phyloP scores from a whole-genome alignment of 2,329 filamentous ascomycete species.

The Fusarium oligoseptatum region DNA sequence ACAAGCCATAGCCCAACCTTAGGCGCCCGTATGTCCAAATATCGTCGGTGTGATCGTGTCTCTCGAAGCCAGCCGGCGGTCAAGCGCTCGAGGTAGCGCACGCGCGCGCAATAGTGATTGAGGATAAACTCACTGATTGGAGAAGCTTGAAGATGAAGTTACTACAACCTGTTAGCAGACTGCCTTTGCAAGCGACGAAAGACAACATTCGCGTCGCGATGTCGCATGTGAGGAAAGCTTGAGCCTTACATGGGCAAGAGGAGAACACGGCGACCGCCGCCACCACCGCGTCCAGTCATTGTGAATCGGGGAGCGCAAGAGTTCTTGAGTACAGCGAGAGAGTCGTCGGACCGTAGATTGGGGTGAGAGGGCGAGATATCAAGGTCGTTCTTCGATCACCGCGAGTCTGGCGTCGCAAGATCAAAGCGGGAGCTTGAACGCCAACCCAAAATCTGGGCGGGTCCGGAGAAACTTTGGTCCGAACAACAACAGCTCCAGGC shows the following conservation, averaged over 20 bases:
- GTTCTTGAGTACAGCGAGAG: neutral
- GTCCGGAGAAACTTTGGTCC: conserved; percentile 36
- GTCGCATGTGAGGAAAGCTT: conserved; percentile 20
- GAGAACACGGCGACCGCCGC: conserved; percentile 70
- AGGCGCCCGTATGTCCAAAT: neutral
- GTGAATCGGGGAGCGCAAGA: conserved; percentile 26
- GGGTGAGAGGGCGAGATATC: conserved; percentile 7
- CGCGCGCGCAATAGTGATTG: neutral
- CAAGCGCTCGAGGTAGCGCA: conserved; percentile 12
- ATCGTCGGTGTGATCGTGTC: conserved; percentile 17
- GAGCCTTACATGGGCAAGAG: conserved; percentile 66
- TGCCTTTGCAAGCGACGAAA: neutral
- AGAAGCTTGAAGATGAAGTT: conserved; percentile 80
- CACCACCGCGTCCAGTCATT: conserved; percentile 72
- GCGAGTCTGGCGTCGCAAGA: conserved; percentile 45
- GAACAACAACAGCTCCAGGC: neutral
- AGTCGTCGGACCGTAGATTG: conserved; percentile 7
- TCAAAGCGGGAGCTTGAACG: conserved; percentile 41
- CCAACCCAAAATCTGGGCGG: conserved; percentile 43
- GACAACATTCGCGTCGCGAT: conserved; percentile 30
- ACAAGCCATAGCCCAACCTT: neutral
- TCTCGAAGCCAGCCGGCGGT: conserved; percentile 33
- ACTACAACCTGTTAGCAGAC: conserved; percentile 50
- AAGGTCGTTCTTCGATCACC: conserved; percentile 32
- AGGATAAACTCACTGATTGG: conserved; percentile 62